Percentiles rank a stretch among this genome's conserved stretches.
These are phyloP conservation scores for Neolentinus lepideus DNA, from an alignment of 1,284 basidiomycete genomes.

Conservation along the genomic window DNA sequence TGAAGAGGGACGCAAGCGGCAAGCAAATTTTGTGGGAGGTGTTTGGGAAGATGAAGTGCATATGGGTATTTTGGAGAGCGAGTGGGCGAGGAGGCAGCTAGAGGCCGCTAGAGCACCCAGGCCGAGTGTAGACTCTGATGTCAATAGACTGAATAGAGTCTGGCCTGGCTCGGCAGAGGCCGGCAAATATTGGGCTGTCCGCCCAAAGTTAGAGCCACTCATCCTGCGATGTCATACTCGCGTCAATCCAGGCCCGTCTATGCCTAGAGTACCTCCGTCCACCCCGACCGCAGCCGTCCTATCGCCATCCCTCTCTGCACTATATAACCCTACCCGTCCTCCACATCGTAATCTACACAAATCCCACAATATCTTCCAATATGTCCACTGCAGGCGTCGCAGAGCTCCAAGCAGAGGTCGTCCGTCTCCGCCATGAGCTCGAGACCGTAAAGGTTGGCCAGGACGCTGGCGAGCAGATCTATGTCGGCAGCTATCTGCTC, in stretches of 20 bases:
- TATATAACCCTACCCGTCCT: neutral
- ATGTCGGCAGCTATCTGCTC: slow-evolving; percentile 66
- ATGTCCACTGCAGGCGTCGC: neutral
- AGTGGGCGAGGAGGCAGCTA: slow-evolving; percentile 8
- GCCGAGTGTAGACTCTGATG: no score
- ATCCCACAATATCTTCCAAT: neutral
- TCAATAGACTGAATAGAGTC: no score
- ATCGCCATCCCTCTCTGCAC: neutral
- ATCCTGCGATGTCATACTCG: neutral
- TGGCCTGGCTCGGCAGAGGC: neutral
- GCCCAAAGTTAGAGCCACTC: neutral
- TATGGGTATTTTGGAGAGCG: slow-evolving; percentile 14
- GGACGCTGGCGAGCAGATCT: slow-evolving; percentile 35
- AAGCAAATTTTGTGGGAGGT: slow-evolving; percentile 7
- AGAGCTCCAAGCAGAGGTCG: slow-evolving; percentile 41
- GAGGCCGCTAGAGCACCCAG: neutral
- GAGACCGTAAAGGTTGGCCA: slow-evolving; percentile 28
- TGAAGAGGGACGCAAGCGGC: slow-evolving; percentile 11
- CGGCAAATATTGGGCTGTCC: neutral
- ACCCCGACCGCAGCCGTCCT: neutral
- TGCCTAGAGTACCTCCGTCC: neutral
- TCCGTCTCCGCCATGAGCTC: slow-evolving; percentile 47
- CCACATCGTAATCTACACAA: neutral
- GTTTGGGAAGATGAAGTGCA: slow-evolving; percentile 7
- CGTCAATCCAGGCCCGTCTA: neutral